Evolutionary conservation across 1,139 yeast species (phyloP), one percentile per base, ranked within the genome.

Genomic region (Saccharomyces pastorianus): DNA sequence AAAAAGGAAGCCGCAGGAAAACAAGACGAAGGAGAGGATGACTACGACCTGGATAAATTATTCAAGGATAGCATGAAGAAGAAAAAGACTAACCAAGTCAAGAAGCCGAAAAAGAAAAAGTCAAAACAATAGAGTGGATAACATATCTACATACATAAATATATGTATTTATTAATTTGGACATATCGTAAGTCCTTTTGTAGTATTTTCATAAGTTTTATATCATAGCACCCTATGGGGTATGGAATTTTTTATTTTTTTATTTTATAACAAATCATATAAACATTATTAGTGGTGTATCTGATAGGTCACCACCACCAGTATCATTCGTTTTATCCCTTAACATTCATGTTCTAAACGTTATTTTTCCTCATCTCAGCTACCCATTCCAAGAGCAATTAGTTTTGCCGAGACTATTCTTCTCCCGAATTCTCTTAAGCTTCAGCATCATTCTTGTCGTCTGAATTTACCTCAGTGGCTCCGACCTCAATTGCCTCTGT

Each of bases 1-100:
- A 20, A 20, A 20, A 31, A 28, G 1, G 48, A 53, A 44, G 6
- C 41, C 11, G 11, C 49, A 28, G 34, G 28, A 2, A 55, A 49
- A 41, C 49, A 59, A 42, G 60, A 61, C 4, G 61, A 60, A 26
- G 63, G 59, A 6, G 65, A 64, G 5, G 63, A 61, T 50, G 61
- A 57, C 25, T 58, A 60, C 23, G 70, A 65, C 26, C 62, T 59
- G 51, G 58, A 56, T 34, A 59, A 54, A 47, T 52, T 55, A 27
- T 60, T 60, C 50, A 57, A 58, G 25, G 62, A 62, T 27, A 56
- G 53, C 38, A 38, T 1, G 0, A 56, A 62, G 56, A 59, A 63
- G 53, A 55, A 53, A 23, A 50, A 2, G 32, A 46, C n/a, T 4
- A 23, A 13, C 4, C 31, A 44, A 51, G 20, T 25, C 3, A 29